These are phyloP conservation scores for Quercus suber DNA, from an alignment of 306 rosid genomes.

Conservation along the genomic window DNA sequence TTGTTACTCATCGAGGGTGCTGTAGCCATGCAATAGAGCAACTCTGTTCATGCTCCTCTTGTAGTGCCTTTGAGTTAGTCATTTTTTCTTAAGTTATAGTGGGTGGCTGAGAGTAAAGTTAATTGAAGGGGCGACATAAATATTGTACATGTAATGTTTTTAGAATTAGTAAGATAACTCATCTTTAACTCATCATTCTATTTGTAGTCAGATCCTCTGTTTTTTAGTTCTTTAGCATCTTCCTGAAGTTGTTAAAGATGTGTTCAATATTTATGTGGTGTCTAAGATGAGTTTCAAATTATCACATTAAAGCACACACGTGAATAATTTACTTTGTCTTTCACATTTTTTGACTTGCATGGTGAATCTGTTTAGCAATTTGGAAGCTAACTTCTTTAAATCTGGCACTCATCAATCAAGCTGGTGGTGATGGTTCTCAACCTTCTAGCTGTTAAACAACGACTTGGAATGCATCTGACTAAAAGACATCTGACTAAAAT, in stretches of 20 bases:
- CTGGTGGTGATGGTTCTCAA: too few relatives aligned
- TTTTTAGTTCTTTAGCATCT: background rate
- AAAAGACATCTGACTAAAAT: too few relatives aligned
- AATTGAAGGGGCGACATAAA: background rate
- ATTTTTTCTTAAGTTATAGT: background rate
- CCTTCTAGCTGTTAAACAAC: too few relatives aligned
- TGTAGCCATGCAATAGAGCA: background rate
- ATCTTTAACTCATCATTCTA: background rate
- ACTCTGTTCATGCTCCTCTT: background rate
- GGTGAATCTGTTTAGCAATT: background rate
- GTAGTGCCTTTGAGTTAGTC: background rate
- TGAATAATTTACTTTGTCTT: background rate
- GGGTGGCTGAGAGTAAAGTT: too few relatives aligned
- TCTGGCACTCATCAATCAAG: background rate
- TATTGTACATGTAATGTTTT: background rate
- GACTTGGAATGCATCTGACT: too few relatives aligned
- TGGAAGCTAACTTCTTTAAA: slow-evolving; percentile 16
- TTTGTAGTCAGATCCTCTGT: background rate
- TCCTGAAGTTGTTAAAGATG: background rate
- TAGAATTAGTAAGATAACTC: background rate
- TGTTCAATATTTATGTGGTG: background rate
- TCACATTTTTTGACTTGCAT: background rate
- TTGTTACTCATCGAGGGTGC: background rate
- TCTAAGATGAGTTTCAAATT: background rate
- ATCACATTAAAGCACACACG: background rate